Conservation (phyloP, 257 asterid species). For the Fraxinus anomala region DNA sequence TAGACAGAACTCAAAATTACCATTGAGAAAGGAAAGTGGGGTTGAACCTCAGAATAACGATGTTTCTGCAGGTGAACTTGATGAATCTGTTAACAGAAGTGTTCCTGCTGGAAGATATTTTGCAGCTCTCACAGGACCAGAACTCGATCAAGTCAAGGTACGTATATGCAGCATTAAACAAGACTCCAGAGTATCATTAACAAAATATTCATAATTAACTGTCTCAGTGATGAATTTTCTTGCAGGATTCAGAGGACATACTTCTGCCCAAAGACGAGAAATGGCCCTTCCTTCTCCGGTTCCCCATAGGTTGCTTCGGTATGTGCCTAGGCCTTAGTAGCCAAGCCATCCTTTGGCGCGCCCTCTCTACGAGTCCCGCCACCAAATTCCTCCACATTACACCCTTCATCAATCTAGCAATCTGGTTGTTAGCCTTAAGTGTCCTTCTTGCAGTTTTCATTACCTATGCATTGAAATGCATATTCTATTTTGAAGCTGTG, state of each 20-base stretch:
- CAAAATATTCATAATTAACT: background rate
- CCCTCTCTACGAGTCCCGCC: constrained; percentile 62
- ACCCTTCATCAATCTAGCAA: constrained; percentile 59
- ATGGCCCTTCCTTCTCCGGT: constrained; percentile 95
- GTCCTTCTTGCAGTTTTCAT: constrained; percentile 55
- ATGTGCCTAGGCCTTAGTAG: constrained; percentile 91
- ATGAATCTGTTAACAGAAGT: constrained; percentile 48
- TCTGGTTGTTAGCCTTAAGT: constrained; percentile 69
- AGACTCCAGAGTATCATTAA: background rate
- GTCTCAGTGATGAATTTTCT: background rate
- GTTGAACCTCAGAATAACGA: constrained; percentile 38
- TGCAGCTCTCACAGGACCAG: constrained; percentile 94
- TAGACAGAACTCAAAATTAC: constrained; percentile 61
- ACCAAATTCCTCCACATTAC: constrained; percentile 72
- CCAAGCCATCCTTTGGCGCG: constrained; percentile 81
- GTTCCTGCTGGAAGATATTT: constrained; percentile 99
- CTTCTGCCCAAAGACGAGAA: constrained; percentile 77
- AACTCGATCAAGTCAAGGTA: constrained; percentile 95
- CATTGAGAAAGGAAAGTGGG: constrained; percentile 54
- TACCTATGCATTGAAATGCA: constrained; percentile 65
- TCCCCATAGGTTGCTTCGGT: constrained; percentile 93
- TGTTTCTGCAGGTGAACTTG: constrained; percentile 24
- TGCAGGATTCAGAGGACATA: constrained; percentile 86
- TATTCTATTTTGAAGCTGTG: constrained; percentile 86
- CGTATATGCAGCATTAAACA: background rate